Percentiles rank a stretch among this genome's conserved stretches.
Evolutionary conservation across 306 rosid species (phyloP).

Genomic region (Inga leiocalycina): DNA sequence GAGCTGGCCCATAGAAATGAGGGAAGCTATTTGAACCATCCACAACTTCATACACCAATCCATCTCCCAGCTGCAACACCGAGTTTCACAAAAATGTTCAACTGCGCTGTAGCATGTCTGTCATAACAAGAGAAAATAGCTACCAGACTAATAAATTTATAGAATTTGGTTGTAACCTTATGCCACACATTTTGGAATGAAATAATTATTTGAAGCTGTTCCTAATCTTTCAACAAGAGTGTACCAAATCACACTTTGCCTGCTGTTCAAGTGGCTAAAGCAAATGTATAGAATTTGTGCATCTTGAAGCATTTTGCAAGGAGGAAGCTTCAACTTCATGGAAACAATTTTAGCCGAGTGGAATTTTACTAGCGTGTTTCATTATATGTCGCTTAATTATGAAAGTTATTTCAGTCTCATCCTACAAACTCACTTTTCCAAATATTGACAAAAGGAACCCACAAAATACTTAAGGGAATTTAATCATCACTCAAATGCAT

Average conservation of each 20-base stretch:
- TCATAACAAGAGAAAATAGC: neutral
- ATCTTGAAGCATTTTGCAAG: neutral
- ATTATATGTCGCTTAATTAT: constrained; percentile 3
- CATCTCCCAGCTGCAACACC: constrained; percentile 75
- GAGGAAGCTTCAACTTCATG: neutral
- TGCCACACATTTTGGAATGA: neutral
- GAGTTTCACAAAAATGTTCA: neutral
- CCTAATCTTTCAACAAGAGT: constrained; percentile 2
- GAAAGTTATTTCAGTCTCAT: neutral
- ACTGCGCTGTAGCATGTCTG: neutral
- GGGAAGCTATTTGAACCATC: constrained; percentile 77
- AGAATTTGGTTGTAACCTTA: neutral
- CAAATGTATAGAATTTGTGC: neutral
- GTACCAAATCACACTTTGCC: constrained; percentile 4
- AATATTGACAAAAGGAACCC: constrained; percentile 2
- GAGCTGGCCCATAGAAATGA: constrained; percentile 83
- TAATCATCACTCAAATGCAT: constrained; percentile 12
- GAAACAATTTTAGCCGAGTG: neutral
- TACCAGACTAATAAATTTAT: neutral
- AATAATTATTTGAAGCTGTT: neutral
- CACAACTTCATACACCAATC: constrained; percentile 77
- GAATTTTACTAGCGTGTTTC: neutral
- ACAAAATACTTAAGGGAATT: neutral
- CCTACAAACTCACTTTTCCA: neutral
- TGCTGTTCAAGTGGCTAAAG: neutral